phyloP scores from a whole-genome alignment of 2,329 filamentous ascomycete genomes.

The Arthrobotrys pseudoclavata region DNA sequence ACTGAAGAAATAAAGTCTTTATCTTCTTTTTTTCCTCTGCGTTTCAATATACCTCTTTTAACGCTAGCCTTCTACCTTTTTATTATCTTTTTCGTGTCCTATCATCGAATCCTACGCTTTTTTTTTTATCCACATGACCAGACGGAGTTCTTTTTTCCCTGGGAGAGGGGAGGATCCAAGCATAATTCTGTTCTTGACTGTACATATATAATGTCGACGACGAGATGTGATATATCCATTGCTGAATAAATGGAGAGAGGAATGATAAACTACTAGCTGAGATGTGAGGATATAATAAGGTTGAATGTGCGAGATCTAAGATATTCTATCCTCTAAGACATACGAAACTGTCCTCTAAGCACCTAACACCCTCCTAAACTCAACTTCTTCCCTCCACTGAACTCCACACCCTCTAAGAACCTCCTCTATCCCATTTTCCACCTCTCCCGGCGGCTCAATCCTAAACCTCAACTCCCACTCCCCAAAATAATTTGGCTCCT shows the following conservation, averaged over 20 bases:
- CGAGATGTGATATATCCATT: slow-evolving; percentile 58
- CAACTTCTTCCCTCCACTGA: slow-evolving; percentile 36
- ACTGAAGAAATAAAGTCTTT: slow-evolving; percentile 31
- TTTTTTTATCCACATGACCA: slow-evolving; percentile 50
- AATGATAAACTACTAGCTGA: slow-evolving; percentile 31
- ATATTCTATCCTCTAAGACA: neutral
- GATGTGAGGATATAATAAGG: neutral
- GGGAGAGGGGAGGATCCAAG: slow-evolving; percentile 36
- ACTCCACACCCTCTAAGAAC: slow-evolving; percentile 18
- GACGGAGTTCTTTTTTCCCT: slow-evolving; percentile 54
- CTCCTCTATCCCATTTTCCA: neutral
- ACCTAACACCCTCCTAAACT: slow-evolving; percentile 64
- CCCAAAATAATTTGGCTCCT: slow-evolving; percentile 75
- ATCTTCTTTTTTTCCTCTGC: slow-evolving; percentile 20
- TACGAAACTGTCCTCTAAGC: neutral
- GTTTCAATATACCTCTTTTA: slow-evolving; percentile 30
- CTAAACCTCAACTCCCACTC: slow-evolving; percentile 72
- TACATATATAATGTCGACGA: slow-evolving; percentile 61
- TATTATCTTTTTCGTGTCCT: slow-evolving; percentile 38
- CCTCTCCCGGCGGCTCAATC: slow-evolving; percentile 17
- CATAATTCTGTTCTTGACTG: slow-evolving; percentile 60
- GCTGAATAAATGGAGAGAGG: slow-evolving; percentile 46
- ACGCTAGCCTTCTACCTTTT: slow-evolving; percentile 10
- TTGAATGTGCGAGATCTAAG: neutral
- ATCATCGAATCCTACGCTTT: slow-evolving; percentile 38